Evolutionary conservation across 495 filamentous ascomycete species (phyloP), one percentile per base, ranked within the genome.

Genomic region (Penicillium daleae): DNA sequence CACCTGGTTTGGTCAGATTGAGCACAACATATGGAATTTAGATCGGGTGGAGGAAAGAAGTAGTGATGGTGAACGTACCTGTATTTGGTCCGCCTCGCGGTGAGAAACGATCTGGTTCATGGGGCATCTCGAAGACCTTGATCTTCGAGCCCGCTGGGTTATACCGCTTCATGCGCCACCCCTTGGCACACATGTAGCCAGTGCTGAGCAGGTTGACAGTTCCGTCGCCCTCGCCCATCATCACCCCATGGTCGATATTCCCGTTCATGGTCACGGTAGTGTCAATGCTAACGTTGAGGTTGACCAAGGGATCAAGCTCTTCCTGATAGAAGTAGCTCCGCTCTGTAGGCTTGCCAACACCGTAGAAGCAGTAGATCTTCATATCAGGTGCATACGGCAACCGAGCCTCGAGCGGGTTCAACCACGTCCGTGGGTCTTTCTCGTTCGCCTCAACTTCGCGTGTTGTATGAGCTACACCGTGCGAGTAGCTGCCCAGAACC

Each of bases 291-390:
- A 97, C 88, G 66, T 96, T 94, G 5, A 92, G 79, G 33, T 82
- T 86, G 13, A 87, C 72, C 15, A 80, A 63, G 0, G 90, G 89
- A 48, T 87, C 85, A 3, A 80, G 80, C 37, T 93, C 87, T 21
- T 90, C 82, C 42, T 90, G 88, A 78, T 97, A 97, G 75, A 89
- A 99, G 75, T 97, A 99, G 53, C 87, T 86, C 52, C 93, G 83
- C 74, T 98, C 93, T 0, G 93, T 97, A 13, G 90, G 88, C 74
- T 98, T 98, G 7, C 90, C 92, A 27, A 96, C 84, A 37, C 92
- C 95, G 73, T 99, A 98, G 80, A 99, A 98, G 76, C 95, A 99
- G 73, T 95, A 99, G 21, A 99, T 91, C 80, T 97, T 97, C 74
- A 99, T 83, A 70, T 87, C 90, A 0, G 95, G 95, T 15, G 95